A percentile compares a stretch with the other conserved stretches of the same genome.
phyloP scores from a whole-genome alignment of 2,329 filamentous ascomycete species.

The Cladosporium sp. region DNA sequence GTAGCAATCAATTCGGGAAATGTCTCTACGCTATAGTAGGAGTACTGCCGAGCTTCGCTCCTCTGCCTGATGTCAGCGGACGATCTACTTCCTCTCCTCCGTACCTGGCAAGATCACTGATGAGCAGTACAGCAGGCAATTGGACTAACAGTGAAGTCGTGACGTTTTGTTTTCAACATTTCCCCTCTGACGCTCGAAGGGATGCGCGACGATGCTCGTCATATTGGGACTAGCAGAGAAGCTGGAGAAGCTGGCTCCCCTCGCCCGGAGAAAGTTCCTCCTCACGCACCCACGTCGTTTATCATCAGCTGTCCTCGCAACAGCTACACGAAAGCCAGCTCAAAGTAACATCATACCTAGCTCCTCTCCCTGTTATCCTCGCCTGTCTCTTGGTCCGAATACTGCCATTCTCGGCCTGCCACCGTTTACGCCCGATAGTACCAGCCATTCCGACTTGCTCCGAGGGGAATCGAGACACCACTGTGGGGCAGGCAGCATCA shows the following conservation, averaged over 20 bases:
- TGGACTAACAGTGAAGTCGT: background rate
- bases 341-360: background rate
- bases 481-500: slow-evolving; percentile 12
- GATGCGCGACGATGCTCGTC: background rate
- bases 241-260: background rate
- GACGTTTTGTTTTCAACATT: background rate
- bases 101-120: background rate
- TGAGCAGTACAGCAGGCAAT: too few species aligned
- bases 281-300: background rate
- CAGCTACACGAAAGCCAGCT: too few species aligned
- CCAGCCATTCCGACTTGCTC: too few species aligned
- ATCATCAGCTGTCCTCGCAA: too few species aligned
- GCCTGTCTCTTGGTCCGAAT: slow-evolving; percentile 6
- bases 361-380: background rate
- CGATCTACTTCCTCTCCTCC: background rate
- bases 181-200: slow-evolving; percentile 4
- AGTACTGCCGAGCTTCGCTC: background rate
- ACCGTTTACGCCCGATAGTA: too few species aligned
- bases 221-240: background rate
- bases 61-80: background rate
- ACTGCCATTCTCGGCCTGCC: background rate
- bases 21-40: background rate
- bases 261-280: background rate
- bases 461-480: slow-evolving; percentile 10
- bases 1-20: background rate